Evolutionary conservation across 1,284 basidiomycete species (phyloP).

Genomic region (Trametes polyzona): DNA sequence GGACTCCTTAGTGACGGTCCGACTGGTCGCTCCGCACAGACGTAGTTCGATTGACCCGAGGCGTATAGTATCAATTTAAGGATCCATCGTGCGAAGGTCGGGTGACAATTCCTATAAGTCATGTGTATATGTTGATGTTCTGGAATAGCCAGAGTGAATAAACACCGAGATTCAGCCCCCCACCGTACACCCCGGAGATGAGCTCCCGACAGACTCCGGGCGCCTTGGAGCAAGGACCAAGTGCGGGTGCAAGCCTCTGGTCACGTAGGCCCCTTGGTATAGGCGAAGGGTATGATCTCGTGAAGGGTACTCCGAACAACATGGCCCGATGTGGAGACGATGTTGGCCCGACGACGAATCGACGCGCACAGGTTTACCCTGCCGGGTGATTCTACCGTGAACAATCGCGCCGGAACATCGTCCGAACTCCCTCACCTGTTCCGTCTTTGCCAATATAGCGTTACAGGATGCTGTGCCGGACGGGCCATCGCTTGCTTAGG

Average conservation of each 20-base stretch:
- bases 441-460: too few species aligned
- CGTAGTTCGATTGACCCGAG: too few species aligned
- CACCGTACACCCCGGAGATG: not conserved
- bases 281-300: not conserved
- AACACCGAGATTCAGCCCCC: not conserved
- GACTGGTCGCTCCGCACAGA: too few species aligned
- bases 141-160: not conserved
- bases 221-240: not conserved
- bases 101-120: not conserved
- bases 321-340: slow-evolving; percentile 6
- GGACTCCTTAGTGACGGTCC: too few species aligned
- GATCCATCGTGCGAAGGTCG: not conserved
- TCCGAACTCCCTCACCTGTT: too few species aligned
- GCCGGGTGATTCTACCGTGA: not conserved
- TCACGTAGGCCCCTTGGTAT: not conserved
- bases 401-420: not conserved
- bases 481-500: too few species aligned
- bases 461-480: too few species aligned
- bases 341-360: slow-evolving; percentile 2
- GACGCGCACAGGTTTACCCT: not conserved
- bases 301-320: not conserved
- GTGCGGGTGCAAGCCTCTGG: not conserved
- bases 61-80: too few species aligned
- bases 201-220: not conserved
- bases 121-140: not conserved